phyloP scores from a whole-genome alignment of 352 stramenopile genomes.

The Phytophthora aleatoria region DNA sequence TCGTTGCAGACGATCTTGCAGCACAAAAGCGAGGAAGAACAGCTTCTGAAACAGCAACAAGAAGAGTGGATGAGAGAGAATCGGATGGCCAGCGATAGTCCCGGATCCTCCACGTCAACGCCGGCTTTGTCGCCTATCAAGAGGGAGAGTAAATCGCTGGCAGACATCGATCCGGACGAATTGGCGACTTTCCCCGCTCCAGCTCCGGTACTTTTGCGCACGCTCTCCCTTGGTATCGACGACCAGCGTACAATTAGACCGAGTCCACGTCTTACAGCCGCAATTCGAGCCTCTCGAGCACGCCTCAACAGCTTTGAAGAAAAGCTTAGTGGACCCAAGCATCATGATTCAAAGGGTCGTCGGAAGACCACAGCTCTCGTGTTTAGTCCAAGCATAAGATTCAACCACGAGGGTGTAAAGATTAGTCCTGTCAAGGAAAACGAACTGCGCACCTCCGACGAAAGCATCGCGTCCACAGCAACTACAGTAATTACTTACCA shows the following conservation, averaged over 20 bases:
- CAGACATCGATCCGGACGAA: constrained; percentile 25
- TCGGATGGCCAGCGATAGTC: constrained; percentile 20
- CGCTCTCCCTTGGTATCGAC: constrained; percentile 46
- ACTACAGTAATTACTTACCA: constrained; percentile 59
- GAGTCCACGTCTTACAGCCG: constrained; percentile 52
- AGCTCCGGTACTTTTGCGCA: constrained; percentile 46
- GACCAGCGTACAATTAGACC: constrained; percentile 32
- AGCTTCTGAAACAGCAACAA: constrained; percentile 74
- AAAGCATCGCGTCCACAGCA: constrained; percentile 68
- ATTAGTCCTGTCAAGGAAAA: constrained; percentile 25
- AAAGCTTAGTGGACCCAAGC: neutral
- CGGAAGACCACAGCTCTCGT: constrained; percentile 24
- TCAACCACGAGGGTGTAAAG: constrained; percentile 7
- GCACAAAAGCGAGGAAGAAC: constrained; percentile 64
- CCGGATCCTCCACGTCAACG: constrained; percentile 38
- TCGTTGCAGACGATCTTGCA: constrained; percentile 69
- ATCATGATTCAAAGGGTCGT: constrained; percentile 11
- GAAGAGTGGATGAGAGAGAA: constrained; percentile 72
- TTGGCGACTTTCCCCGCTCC: constrained; percentile 29
- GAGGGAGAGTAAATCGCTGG: constrained; percentile 16
- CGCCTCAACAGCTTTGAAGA: constrained; percentile 42
- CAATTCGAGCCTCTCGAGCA: constrained; percentile 49
- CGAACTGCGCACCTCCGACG: constrained; percentile 42
- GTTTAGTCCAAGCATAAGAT: constrained; percentile 6
- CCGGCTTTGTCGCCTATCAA: constrained; percentile 18